Evolutionary conservation across 75 land plant genomes (phyloP), one percentile per base, ranked within the genome.

Genomic region (Chamaecyparis obtusa): DNA sequence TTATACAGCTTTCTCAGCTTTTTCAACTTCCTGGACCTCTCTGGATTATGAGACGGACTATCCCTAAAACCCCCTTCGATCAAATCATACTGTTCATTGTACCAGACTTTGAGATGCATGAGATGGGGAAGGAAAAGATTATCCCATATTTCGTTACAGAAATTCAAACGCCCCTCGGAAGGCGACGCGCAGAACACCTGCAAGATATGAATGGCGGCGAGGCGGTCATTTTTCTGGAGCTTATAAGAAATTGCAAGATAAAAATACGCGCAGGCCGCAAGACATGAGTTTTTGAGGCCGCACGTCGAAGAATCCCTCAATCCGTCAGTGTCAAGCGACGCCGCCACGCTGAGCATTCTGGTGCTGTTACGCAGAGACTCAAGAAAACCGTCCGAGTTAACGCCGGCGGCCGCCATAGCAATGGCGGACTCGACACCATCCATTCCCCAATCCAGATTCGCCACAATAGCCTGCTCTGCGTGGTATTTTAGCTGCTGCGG

Each of bases 221-320:
- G 35, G 44, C 55, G 69, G 69, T 95, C 91, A 27, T 93, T 92
- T 84, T 89, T 94, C 44, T 90, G 91, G 27, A 92, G 87, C 91
- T 90, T 91, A 35, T 81, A 92, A 13, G 93, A 89, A 2, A 94
- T 75, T 3, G 95, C 85, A 44, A 93, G 92, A 86, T 92, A 93
- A 30, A 95, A 83, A 77, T 93, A 91, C 10, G 94, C 93, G 88
- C 93, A 94, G 7, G 96, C 95, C 55, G 95, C 88, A 46, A 95
- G 69, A 37, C 87, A 86, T 2, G 86, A 86, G 84, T 92, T 90
- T 7, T 87, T 87, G 85, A 95, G 54, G 35, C 94, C 92, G 24
- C 84, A 86, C 27, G 91, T 93, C 39, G 71, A 89, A 0, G 86
- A 91, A 67, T 88, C 89, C 35, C 89, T 89, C 67, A 85, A 74